Conservation (phyloP, 345 rosid species). For the Acer saccharum region DNA sequence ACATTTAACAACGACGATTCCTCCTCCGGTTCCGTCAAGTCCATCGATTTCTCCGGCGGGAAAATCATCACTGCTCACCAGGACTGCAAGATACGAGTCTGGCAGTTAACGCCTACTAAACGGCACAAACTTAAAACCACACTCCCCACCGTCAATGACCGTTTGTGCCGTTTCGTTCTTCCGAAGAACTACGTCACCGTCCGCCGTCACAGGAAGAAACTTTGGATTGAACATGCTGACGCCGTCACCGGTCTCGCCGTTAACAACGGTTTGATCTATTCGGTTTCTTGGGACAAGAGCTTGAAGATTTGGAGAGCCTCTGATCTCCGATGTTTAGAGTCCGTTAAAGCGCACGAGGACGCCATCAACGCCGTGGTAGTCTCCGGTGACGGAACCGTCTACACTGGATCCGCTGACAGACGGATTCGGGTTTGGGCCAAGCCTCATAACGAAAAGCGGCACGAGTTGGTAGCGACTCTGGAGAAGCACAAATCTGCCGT, state of each 20-base stretch:
- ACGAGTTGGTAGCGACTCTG: constrained; percentile 56
- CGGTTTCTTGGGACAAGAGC: constrained; percentile 88
- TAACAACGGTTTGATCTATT: constrained; percentile 57
- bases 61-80: constrained; percentile 83
- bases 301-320: constrained; percentile 80
- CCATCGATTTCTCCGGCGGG: constrained; percentile 53
- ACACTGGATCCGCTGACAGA: constrained; percentile 88
- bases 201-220: constrained; percentile 70
- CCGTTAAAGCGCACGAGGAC: constrained; percentile 77
- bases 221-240: constrained; percentile 93
- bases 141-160: constrained; percentile 81
- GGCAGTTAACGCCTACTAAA: constrained; percentile 51
- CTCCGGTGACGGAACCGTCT: constrained; percentile 64
- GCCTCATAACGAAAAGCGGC: constrained; percentile 49
- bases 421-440: constrained; percentile 80
- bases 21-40: constrained; percentile 70
- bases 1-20: constrained; percentile 50
- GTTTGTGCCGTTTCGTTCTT: constrained; percentile 64
- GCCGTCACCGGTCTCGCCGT: constrained; percentile 80
- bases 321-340: constrained; percentile 72
- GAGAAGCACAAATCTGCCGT: constrained; percentile 93
- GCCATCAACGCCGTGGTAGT: constrained; percentile 81
- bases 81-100: constrained; percentile 83
- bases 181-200: constrained; percentile 82
- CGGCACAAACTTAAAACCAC: constrained; percentile 49